Evolutionary conservation across 2,329 filamentous ascomycete genomes (phyloP), one percentile per base, ranked within the genome.

Genomic region (Coniochaeta pulveracea): DNA sequence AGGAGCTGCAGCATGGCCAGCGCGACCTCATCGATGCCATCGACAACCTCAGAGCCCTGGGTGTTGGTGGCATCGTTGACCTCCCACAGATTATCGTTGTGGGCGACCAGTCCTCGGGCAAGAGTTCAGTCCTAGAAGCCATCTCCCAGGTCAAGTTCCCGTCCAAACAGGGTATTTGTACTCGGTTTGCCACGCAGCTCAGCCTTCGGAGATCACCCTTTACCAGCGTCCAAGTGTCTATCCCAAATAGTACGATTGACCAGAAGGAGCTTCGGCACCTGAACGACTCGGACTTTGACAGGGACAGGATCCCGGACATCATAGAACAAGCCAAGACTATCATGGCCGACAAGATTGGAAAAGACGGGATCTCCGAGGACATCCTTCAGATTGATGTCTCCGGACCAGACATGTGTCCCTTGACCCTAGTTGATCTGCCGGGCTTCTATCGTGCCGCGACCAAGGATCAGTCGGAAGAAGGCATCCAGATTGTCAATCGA

Each of bases 341-440:
- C 4, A 75, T 78, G 66, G 43, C 45, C 2, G 34, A 8, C 14
- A 32, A 32, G 19, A 24, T 22, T 15, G 29, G 12, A 6, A 4
- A 17, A 21, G 5, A 23, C 14, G 19, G 29, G n/a, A 68, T 69
- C 37, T 56, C 54, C 5, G 55, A 54, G 14, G 58, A 68, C 34
- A 48, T 63, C 2, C 56, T 69, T 1, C 54, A 54, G 2, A 50
- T 71, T 25, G 61, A 69, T 40, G 54, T 71, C 10, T 51, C 51
- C 3, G 63, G 65, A 0, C 63, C 68, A 0, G 46, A 58, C 9
- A 52, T 56, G 7, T 62, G 59, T 10, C 63, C 70, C n/a, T 53
- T 77, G 15, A 76, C 71, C 0, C 57, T 76, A 12, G 67, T 76
- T 9, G 70, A 77, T 45, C 52, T 76, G 3, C 71, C 71, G 0